Conservation (phyloP, 768 basidiomycete species). For the Leucogyrophana mollusca region DNA sequence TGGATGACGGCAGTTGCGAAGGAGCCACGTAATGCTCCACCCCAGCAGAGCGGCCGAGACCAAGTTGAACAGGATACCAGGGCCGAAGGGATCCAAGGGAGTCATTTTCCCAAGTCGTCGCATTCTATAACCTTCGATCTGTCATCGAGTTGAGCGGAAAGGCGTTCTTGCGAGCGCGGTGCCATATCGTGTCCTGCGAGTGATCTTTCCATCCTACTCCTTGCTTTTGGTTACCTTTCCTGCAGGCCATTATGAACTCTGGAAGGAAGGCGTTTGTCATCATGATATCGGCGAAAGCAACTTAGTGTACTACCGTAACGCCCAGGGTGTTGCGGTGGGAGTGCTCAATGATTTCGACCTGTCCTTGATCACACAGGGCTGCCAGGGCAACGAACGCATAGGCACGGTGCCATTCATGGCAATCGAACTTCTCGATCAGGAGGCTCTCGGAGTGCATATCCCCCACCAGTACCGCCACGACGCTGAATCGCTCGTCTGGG, state of each 20-base stretch:
- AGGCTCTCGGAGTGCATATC: background rate
- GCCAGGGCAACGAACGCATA: slow-evolving; percentile 1
- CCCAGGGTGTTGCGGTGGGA: background rate
- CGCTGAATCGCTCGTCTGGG: slow-evolving; percentile 4
- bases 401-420: slow-evolving; percentile 11
- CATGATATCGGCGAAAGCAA: slow-evolving; percentile 4
- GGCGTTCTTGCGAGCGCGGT: slow-evolving; percentile 1
- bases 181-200: slow-evolving; percentile 1
- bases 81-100: no score
- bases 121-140: slow-evolving; percentile 1
- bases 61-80: no score
- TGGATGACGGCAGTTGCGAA: no score
- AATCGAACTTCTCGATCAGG: slow-evolving; percentile 4
- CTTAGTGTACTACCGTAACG: slow-evolving; percentile 3
- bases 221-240: background rate
- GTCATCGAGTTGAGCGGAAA: background rate
- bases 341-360: slow-evolving; percentile 11
- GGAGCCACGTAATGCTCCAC: no score
- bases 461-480: background rate
- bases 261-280: background rate
- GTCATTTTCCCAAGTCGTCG: background rate
- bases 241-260: slow-evolving; percentile 9
- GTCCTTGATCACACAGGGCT: background rate
- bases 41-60: no score
- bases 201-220: background rate